A percentile compares a stretch with the other conserved stretches of the same genome.
Conservation (phyloP, 2,329 filamentous ascomycete species). For the Ambrosiella beaveri region DNA sequence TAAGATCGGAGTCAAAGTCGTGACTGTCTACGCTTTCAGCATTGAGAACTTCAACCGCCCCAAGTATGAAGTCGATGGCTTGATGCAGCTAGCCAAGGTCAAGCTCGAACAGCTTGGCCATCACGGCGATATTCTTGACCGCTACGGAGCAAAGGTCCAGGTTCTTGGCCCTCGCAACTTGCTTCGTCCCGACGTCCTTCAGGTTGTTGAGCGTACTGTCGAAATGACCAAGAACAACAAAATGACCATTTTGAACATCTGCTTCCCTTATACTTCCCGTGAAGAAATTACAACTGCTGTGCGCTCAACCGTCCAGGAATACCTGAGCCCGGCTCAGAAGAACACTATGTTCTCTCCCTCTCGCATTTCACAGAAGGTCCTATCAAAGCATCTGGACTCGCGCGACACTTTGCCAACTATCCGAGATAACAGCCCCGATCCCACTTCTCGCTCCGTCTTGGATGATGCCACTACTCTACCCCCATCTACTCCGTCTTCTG, state of each 20-base stretch:
- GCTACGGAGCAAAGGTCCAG: conserved; percentile 75
- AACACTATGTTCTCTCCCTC: conserved; percentile 70
- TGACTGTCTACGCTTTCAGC: conserved; percentile 95
- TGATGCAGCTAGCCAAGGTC: conserved; percentile 96
- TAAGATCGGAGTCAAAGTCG: conserved; percentile 88
- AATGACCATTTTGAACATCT: conserved; percentile 69
- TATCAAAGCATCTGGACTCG: conserved; percentile 43
- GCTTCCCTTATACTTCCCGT: conserved; percentile 91
- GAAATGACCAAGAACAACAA: conserved; percentile 77
- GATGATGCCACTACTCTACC: conserved; percentile 41
- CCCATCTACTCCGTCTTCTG: conserved; percentile 31
- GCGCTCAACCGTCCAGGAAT: conserved; percentile 72
- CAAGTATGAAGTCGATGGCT: conserved; percentile 85
- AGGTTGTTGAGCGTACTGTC: conserved; percentile 72
- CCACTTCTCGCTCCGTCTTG: conserved; percentile 28
- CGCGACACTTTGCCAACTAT: conserved; percentile 32
- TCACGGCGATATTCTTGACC: conserved; percentile 81
- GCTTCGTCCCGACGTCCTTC: conserved; percentile 71
- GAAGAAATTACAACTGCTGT: conserved; percentile 90
- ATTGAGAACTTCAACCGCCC: conserved; percentile 98
- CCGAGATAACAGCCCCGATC: conserved; percentile 30
- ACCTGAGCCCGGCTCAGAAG: conserved; percentile 44
- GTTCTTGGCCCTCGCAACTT: conserved; percentile 73
- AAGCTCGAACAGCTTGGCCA: conserved; percentile 84
- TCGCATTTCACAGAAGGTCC: conserved; percentile 72